Evolutionary conservation across 1,284 basidiomycete genomes (phyloP), one percentile per base, ranked within the genome.

Genomic region (Hemileia vastatrix): DNA sequence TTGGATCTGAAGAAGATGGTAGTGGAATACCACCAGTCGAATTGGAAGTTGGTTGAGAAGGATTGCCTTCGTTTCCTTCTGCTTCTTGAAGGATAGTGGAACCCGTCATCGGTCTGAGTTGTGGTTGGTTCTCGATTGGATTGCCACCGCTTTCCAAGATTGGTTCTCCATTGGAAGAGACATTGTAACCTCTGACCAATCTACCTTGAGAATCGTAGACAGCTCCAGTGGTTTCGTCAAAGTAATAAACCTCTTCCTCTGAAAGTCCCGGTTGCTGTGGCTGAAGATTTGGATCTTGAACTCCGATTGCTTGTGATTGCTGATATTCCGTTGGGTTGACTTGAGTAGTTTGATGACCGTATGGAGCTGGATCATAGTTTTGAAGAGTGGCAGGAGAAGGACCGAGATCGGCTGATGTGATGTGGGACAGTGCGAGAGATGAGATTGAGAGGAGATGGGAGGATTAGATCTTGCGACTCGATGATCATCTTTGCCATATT

Each of bases 201-300:
- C 68, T 53, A 40, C 71, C 71, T 47, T 69, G 67, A 0, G 68
- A 62, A 33, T 72, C 71, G 33, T 72, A 72, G 11, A 72, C 69
- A 2, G 69, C 70, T 9, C 71, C 71, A 15, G 71, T 72, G 4
- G 68, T 65, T 47, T 72, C 68, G 48, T 72, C 71, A 49, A 65
- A 70, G 65, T 72, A 72, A 63, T 67, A 72, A 19, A 67, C 68
- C 60, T 71, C 67, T 8, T 71, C 67, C 21, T 65, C 66, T n/a
- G 36, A 9, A 40, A 40, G 36, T 27, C 27, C 27, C 15, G 36
- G 36, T 40, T 11, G 11, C 15, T 9, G 36, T 11, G 36, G 36
- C 27, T 27, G 27, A 27, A 27, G 27, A 27, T 27, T 27, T 27
- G 27, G 27, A 27, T 27, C 27, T 27, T 27, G 27, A 27, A 27